Evolutionary conservation across 2,329 filamentous ascomycete genomes (phyloP).

Genomic region (Xylaria sp.): DNA sequence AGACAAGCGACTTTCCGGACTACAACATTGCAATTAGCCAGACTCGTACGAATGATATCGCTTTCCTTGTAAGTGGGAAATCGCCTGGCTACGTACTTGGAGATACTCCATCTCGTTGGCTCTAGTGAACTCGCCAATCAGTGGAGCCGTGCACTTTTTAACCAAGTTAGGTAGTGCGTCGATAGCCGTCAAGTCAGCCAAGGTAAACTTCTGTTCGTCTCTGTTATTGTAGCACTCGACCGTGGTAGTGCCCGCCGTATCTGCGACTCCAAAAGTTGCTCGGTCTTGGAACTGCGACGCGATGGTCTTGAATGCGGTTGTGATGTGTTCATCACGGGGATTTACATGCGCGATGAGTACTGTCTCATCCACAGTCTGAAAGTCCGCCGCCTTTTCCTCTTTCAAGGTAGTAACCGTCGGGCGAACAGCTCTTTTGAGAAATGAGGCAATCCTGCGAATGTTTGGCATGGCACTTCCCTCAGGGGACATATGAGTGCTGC

Average conservation of each 20-base stretch:
- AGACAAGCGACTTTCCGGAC: slow-evolving; percentile 54
- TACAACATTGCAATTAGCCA: slow-evolving; percentile 35
- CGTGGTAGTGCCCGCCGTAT: slow-evolving; percentile 33
- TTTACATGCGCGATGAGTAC: slow-evolving; percentile 57
- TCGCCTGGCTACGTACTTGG: slow-evolving; percentile 46
- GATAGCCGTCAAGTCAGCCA: slow-evolving; percentile 50
- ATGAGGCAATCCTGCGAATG: slow-evolving; percentile 50
- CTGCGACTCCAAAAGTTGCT: slow-evolving; percentile 55
- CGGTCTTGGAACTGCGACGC: slow-evolving; percentile 55
- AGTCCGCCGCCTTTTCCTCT: slow-evolving; percentile 44
- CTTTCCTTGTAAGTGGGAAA: background rate
- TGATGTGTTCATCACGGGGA: slow-evolving; percentile 46
- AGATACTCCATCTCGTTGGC: slow-evolving; percentile 58
- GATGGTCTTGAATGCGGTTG: slow-evolving; percentile 48
- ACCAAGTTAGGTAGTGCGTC: slow-evolving; percentile 54
- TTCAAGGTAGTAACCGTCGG: slow-evolving; percentile 45
- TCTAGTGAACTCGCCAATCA: slow-evolving; percentile 59
- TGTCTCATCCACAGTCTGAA: slow-evolving; percentile 54
- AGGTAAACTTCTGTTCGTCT: slow-evolving; percentile 52
- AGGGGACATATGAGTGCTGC: background rate
- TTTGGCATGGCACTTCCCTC: background rate
- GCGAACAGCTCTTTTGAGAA: slow-evolving; percentile 45
- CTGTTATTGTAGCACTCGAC: slow-evolving; percentile 57
- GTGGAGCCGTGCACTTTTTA: slow-evolving; percentile 52
- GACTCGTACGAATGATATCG: background rate